These are phyloP conservation scores for Magnolia officinalis DNA, from an alignment of 164 flowering plant genomes.

Conservation along the genomic window DNA sequence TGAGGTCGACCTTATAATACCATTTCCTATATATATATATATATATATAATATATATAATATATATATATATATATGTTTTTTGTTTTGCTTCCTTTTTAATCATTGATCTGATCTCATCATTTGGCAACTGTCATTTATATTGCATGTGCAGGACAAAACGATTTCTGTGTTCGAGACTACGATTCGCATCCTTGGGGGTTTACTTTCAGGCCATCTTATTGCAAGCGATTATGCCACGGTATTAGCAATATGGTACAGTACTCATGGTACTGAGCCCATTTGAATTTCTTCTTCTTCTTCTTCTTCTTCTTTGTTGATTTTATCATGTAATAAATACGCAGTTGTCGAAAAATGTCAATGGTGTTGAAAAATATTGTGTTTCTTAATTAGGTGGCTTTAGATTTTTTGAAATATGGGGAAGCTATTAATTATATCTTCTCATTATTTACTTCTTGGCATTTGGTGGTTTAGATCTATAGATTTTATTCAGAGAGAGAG, in stretches of 20 bases:
- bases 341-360: not conserved
- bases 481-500: not conserved
- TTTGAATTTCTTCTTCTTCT: not conserved
- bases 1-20: no score
- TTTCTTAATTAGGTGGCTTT: not conserved
- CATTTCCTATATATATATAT: no score
- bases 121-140: not conserved
- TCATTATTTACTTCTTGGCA: not conserved
- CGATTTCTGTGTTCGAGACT: slow-evolving; percentile 94
- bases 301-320: not conserved
- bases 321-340: not conserved
- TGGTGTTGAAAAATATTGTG: not conserved
- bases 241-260: slow-evolving; percentile 30
- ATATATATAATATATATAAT: no score
- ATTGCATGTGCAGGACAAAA: slow-evolving; percentile 72
- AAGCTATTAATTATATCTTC: not conserved
- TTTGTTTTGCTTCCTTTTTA: not conserved
- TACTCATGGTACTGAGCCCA: not conserved
- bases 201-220: slow-evolving; percentile 91
- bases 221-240: slow-evolving; percentile 92
- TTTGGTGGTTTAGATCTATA: no score
- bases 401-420: not conserved
- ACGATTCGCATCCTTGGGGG: slow-evolving; percentile 94
- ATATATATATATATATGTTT: no score
- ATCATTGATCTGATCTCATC: not conserved